Conservation (phyloP, 352 stramenopile species). For the Globisporangium cederbergense region DNA sequence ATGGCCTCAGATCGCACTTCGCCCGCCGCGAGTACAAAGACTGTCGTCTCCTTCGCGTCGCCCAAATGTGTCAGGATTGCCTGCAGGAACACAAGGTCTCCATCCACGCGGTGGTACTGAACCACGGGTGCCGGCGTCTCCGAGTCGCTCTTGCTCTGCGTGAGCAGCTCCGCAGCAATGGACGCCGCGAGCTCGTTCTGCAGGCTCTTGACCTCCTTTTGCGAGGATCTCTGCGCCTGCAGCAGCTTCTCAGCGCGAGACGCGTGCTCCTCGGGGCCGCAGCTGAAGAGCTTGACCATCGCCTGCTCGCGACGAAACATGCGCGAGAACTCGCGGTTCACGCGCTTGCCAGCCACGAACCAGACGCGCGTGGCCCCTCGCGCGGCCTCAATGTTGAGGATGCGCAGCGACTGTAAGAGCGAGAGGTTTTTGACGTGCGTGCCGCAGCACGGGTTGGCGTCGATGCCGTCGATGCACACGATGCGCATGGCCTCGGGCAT, state of each 20-base stretch:
- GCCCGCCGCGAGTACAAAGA: constrained; percentile 37
- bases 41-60: constrained; percentile 30
- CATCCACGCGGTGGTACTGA: constrained; percentile 58
- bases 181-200: constrained; percentile 64
- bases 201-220: constrained; percentile 68
- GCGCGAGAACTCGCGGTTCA: constrained; percentile 72
- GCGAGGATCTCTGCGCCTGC: constrained; percentile 45
- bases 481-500: constrained; percentile 72
- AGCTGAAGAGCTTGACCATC: constrained; percentile 75
- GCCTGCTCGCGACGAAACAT: constrained; percentile 74
- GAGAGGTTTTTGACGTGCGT: constrained; percentile 76
- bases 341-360: constrained; percentile 81
- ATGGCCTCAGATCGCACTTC: constrained; percentile 48
- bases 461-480: constrained; percentile 79
- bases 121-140: constrained; percentile 24
- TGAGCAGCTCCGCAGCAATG: constrained; percentile 43
- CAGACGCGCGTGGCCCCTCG: constrained; percentile 68
- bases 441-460: constrained; percentile 87
- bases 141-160: constrained; percentile 15
- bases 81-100: constrained; percentile 69
- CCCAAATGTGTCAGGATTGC: constrained; percentile 45
- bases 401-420: constrained; percentile 59
- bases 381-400: constrained; percentile 72
- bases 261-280: constrained; percentile 58
- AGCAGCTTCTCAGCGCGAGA: constrained; percentile 64